Conservation (phyloP, 306 rosid genomes). For the Sophora flavescens region DNA sequence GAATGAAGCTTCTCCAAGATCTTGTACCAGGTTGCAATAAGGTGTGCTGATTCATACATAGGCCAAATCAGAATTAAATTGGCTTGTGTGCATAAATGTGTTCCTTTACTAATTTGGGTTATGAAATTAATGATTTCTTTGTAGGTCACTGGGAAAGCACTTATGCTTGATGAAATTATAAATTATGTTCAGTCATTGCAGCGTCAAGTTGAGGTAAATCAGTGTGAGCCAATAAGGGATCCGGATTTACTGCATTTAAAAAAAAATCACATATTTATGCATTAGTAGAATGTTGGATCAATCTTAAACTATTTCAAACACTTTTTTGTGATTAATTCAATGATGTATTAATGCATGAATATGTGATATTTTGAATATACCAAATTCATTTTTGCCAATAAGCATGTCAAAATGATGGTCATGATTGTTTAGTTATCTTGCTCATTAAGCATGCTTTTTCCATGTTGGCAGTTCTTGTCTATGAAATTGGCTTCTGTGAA, state of each 20-base stretch:
- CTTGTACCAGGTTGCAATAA: constrained; percentile 97
- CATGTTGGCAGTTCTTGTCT: constrained; percentile 76
- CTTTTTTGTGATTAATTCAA: too few relatives aligned
- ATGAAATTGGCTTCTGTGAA: constrained; percentile 96
- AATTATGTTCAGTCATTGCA: constrained; percentile 98
- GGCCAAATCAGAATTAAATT: constrained; percentile 15
- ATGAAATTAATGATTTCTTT: constrained; percentile 27
- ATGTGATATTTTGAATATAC: too few relatives aligned
- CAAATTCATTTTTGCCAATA: too few relatives aligned
- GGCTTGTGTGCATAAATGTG: constrained; percentile 38
- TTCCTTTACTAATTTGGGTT: constrained; percentile 41
- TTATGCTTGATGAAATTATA: constrained; percentile 96
- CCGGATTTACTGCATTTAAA: too few relatives aligned
- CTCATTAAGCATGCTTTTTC: constrained; percentile 31
- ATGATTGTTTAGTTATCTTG: constrained; percentile 24
- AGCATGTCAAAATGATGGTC: constrained; percentile 12
- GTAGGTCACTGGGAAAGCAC: constrained; percentile 97
- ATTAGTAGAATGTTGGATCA: too few relatives aligned
- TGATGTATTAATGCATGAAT: too few relatives aligned
- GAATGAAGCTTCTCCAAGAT: constrained; percentile 98
- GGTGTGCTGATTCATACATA: constrained; percentile 52
- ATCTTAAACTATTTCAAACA: too few relatives aligned
- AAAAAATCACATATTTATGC: too few relatives aligned
- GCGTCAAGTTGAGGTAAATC: constrained; percentile 92
- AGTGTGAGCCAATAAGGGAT: constrained; percentile 14